Percentiles rank a stretch among this genome's conserved stretches.
phyloP scores from a whole-genome alignment of 345 rosid genomes.

The Cochlearia excelsa region DNA sequence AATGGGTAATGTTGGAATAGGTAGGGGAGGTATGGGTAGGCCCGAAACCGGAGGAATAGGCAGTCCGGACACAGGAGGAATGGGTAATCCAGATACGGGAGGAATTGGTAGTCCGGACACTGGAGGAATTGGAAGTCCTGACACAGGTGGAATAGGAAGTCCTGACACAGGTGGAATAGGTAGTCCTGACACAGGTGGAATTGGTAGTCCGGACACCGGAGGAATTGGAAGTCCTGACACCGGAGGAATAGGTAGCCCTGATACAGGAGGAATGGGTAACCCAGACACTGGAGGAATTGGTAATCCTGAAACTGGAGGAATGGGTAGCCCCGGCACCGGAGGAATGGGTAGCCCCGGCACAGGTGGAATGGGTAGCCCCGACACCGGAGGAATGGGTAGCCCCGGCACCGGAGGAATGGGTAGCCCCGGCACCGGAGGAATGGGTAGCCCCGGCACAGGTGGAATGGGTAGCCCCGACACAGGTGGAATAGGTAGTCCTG shows the following conservation, averaged over 20 bases:
- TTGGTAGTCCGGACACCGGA: constrained; percentile 17
- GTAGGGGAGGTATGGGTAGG: constrained; percentile 28
- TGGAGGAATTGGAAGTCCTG: constrained; percentile 19
- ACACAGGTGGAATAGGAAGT: constrained; percentile 23
- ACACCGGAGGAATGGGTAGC: constrained; percentile 33
- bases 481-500: constrained; percentile 29
- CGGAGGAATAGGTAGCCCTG: constrained; percentile 31
- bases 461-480: constrained; percentile 32
- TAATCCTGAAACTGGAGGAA: constrained; percentile 17
- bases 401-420: constrained; percentile 33
- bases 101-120: constrained; percentile 20
- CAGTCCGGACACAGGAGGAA: constrained; percentile 16
- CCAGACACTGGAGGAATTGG: background rate
- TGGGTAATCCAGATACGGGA: background rate
- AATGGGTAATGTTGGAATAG: constrained; percentile 34
- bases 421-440: constrained; percentile 2
- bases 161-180: constrained; percentile 26
- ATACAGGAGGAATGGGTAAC: background rate
- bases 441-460: constrained; percentile 1
- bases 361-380: constrained; percentile 19
- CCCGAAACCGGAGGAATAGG: constrained; percentile 29
- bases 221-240: constrained; percentile 30
- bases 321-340: background rate
- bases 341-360: constrained; percentile 33
- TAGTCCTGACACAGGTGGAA: constrained; percentile 26